Percentiles rank a stretch among this genome's conserved stretches.
Evolutionary conservation across 192 early-diverging fungal genomes (phyloP).

Genomic region (Rhizoclosmatium sp.): DNA sequence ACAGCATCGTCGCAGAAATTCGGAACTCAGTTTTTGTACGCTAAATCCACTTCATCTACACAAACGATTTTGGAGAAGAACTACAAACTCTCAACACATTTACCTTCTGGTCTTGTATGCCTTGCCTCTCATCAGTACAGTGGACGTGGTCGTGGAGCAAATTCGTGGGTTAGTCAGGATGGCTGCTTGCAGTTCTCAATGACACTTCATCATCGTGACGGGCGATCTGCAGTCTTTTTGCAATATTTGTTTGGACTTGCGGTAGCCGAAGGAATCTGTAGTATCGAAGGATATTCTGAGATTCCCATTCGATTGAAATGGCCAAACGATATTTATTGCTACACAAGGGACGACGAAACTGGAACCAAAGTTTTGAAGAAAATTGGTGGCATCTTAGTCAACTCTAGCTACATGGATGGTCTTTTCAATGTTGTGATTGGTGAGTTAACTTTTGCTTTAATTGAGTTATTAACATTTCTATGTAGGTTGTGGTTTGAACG

Average conservation of each 20-base stretch:
- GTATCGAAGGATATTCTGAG: slow-evolving; percentile 74
- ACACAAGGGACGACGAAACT: not conserved
- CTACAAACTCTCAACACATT: slow-evolving; percentile 61
- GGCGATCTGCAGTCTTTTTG: slow-evolving; percentile 81
- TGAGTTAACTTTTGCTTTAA: slow-evolving; percentile 32
- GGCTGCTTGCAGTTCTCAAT: slow-evolving; percentile 92
- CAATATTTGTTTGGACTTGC: slow-evolving; percentile 94
- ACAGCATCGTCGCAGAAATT: slow-evolving; percentile 39
- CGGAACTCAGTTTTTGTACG: slow-evolving; percentile 82
- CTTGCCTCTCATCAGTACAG: slow-evolving; percentile 82
- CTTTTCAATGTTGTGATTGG: slow-evolving; percentile 87
- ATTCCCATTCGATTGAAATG: slow-evolving; percentile 91
- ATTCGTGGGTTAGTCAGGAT: slow-evolving; percentile 93
- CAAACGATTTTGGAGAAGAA: slow-evolving; percentile 96
- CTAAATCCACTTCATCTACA: slow-evolving; percentile 81
- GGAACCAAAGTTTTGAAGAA: slow-evolving; percentile 56
- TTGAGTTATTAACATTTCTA: not conserved
- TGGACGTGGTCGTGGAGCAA: slow-evolving; percentile 82
- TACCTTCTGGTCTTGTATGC: slow-evolving; percentile 84
- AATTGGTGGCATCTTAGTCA: slow-evolving; percentile 91
- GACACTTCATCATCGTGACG: slow-evolving; percentile 74
- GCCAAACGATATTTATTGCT: slow-evolving; percentile 95
- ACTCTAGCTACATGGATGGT: slow-evolving; percentile 74
- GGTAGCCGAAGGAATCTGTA: slow-evolving; percentile 78
- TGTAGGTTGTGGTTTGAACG: slow-evolving; percentile 85